A percentile compares a stretch with the other conserved stretches of the same genome.
phyloP scores from a whole-genome alignment of 2,329 filamentous ascomycete genomes.

The Fusarium nematophilum region DNA sequence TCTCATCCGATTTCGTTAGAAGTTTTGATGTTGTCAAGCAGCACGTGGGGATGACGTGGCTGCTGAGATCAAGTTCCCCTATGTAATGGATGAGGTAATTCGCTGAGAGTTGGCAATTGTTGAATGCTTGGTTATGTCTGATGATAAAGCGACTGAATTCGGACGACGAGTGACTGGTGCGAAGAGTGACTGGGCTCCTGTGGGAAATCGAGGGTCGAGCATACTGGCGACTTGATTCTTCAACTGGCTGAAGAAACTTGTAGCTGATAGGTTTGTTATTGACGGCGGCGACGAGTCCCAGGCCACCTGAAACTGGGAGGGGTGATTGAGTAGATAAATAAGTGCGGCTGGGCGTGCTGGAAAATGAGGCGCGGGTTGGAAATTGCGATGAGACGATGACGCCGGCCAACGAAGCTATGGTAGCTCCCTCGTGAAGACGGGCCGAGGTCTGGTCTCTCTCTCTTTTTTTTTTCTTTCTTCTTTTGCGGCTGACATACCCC shows the following conservation, averaged over 20 bases:
- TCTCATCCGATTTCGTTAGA: constrained; percentile 18
- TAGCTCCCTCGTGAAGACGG: constrained; percentile 11
- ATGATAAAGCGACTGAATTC: background rate
- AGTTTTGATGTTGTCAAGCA: constrained; percentile 33
- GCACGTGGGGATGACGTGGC: constrained; percentile 8
- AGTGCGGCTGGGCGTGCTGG: background rate
- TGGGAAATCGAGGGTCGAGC: too few relatives aligned
- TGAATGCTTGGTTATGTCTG: constrained; percentile 7
- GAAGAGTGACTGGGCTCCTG: too few relatives aligned
- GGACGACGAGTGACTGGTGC: too few relatives aligned
- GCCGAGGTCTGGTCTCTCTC: constrained; percentile 1
- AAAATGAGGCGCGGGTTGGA: constrained; percentile 30
- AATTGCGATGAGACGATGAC: constrained; percentile 32
- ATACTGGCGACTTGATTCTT: too few relatives aligned
- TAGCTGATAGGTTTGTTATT: background rate
- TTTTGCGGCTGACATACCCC: background rate
- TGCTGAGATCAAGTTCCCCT: constrained; percentile 35
- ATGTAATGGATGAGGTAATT: constrained; percentile 39
- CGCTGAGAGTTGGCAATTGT: constrained; percentile 16
- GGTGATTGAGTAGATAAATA: constrained; percentile 3
- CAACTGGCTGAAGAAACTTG: too few relatives aligned
- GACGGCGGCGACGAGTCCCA: background rate
- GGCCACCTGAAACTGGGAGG: background rate
- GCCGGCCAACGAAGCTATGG: constrained; percentile 15
- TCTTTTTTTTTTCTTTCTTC: too few relatives aligned